Base-by-base conservation (phyloP, 352 stramenopile genomes). In the Elongisporangium senticosum region DNA sequence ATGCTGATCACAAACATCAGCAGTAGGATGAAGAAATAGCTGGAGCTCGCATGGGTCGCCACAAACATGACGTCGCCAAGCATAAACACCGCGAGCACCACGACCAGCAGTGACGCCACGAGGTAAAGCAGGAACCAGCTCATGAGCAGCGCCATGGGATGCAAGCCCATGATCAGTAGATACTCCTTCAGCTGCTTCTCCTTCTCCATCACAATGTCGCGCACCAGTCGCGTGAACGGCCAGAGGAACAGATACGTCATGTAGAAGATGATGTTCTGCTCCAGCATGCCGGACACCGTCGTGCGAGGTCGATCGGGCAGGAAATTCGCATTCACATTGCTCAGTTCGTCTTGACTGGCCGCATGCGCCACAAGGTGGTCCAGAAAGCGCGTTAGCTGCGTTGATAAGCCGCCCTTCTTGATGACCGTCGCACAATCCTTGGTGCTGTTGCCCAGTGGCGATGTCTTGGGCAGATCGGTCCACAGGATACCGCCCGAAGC, bases 171-270 rank as follows among this genome's bases (percentile, higher is more conserved):
- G 49, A 97, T 97, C 52, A 96, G 71, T 68, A 97, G 51, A 58
- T 93, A 94, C 53, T 97, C 86, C 60, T 93, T 92, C 28, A 96
- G 65, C 57, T 91, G 77, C 49, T 79, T 89, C 69, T 98, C 91
- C 62, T 97, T 97, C 49, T 98, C 91, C 33, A 79, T 61, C 37
- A 98, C 88, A 19, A 97, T 69, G 33, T 90, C 77, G 28, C 89
- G 88, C 51, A 97, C 75, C 40, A 97, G 68, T 5, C 84, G 79
- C 17, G 76, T 83, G 48, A 89, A 95, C 6, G 91, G 90, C 74
- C 90, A 97, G 52, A 98, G 52, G 53, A 93, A 95, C 11, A 92
- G 40, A 26, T 93, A 93, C 20, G 67, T 69, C 59, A 90, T 72
- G 53, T 75, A 91, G 23, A 91, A 73, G 3, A 93, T 71, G 53